A percentile compares a stretch with the other conserved stretches of the same genome.
These are phyloP conservation scores for Citeromyces siamensis DNA, from an alignment of 1,139 yeast species.

Conservation along the genomic window DNA sequence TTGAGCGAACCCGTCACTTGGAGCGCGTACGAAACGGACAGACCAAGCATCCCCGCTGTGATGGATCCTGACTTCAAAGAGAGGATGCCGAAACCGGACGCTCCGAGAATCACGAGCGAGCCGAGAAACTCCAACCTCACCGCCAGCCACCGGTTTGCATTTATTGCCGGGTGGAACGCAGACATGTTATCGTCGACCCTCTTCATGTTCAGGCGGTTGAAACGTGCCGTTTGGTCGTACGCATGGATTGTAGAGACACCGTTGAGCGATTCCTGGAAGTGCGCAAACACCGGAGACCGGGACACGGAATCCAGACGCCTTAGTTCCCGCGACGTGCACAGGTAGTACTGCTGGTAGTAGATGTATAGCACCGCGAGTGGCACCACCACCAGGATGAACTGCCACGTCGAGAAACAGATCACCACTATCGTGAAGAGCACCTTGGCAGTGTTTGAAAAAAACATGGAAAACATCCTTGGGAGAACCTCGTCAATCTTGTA, in stretches of 20 bases:
- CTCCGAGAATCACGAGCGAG: constrained; percentile 70
- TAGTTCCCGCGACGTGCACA: constrained; percentile 85
- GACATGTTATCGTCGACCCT: constrained; percentile 79
- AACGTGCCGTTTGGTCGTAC: constrained; percentile 64
- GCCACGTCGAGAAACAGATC: constrained; percentile 83
- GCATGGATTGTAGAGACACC: constrained; percentile 91
- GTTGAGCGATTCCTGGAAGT: constrained; percentile 88
- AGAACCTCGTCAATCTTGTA: constrained; percentile 84
- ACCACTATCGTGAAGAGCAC: constrained; percentile 79
- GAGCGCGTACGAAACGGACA: constrained; percentile 84
- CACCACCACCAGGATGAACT: constrained; percentile 53
- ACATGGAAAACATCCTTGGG: constrained; percentile 76
- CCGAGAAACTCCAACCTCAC: constrained; percentile 88
- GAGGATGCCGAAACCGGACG: constrained; percentile 71
- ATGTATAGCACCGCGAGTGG: constrained; percentile 67
- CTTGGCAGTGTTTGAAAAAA: constrained; percentile 57
- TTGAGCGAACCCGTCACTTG: constrained; percentile 88
- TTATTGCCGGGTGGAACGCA: constrained; percentile 89
- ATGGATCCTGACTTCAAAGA: constrained; percentile 56
- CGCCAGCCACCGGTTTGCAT: constrained; percentile 95
- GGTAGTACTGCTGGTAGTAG: constrained; percentile 81
- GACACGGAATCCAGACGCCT: constrained; percentile 92
- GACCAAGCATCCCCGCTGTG: constrained; percentile 86
- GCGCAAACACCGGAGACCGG: constrained; percentile 89
- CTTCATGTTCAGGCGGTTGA: constrained; percentile 58